Conservation (phyloP, 192 early-diverging fungal genomes). For the Haplosporangium gracile region DNA sequence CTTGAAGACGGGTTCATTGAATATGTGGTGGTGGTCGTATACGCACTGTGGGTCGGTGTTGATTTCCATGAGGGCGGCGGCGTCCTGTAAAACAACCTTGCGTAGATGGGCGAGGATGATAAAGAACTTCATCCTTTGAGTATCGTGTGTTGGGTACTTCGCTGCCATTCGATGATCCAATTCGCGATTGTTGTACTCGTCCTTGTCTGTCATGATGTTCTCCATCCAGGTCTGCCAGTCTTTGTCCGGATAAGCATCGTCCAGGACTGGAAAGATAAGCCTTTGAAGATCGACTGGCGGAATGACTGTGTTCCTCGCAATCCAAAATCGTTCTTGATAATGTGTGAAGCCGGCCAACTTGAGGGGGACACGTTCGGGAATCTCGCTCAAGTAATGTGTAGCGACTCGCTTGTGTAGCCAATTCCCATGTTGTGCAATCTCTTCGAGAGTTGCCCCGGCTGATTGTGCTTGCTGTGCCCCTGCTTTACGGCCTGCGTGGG, state of each 20-base stretch:
- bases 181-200: neutral
- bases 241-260: neutral
- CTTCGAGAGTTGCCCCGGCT: constrained; percentile 3
- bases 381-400: constrained; percentile 13
- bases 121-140: constrained; percentile 9
- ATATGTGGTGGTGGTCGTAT: constrained; percentile 15
- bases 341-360: constrained; percentile 26
- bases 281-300: constrained; percentile 31
- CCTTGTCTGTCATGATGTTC: constrained; percentile 32
- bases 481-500: constrained; percentile 20
- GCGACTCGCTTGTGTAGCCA: constrained; percentile 7
- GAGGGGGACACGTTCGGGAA: constrained; percentile 7
- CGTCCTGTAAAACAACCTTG: constrained; percentile 38
- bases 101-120: constrained; percentile 20
- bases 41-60: neutral
- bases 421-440: constrained; percentile 36
- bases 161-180: neutral
- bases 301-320: constrained; percentile 15
- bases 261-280: constrained; percentile 9
- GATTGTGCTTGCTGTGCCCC: constrained; percentile 25
- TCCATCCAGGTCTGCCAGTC: constrained; percentile 29
- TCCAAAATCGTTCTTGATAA: constrained; percentile 16
- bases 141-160: neutral
- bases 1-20: constrained; percentile 9
- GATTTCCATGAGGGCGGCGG: constrained; percentile 27